Evolutionary conservation across 2,329 filamentous ascomycete genomes (phyloP).

Genomic region (Alternaria novae-zelandiae): DNA sequence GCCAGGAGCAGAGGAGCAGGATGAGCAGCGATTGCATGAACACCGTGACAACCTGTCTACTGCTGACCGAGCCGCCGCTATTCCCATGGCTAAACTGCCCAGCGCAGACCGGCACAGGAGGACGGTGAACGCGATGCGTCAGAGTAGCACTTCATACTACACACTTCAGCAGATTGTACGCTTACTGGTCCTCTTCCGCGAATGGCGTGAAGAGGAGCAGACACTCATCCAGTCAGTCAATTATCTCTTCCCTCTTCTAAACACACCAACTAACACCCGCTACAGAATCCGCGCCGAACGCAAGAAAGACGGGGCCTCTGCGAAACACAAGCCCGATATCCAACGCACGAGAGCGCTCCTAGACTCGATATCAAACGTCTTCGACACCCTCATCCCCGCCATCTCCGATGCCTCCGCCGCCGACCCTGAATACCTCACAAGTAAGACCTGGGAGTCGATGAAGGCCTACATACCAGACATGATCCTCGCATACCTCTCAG

Average conservation of each 20-base stretch:
- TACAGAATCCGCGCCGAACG: slow-evolving; percentile 18
- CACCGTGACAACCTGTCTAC: slow-evolving; percentile 27
- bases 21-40: slow-evolving; percentile 27
- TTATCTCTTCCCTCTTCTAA: not conserved
- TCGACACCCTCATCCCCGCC: slow-evolving; percentile 44
- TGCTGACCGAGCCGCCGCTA: slow-evolving; percentile 23
- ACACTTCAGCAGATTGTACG: slow-evolving; percentile 53
- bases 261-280: slow-evolving; percentile 8
- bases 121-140: slow-evolving; percentile 29
- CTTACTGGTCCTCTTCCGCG: slow-evolving; percentile 50
- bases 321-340: slow-evolving; percentile 27
- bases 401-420: slow-evolving; percentile 15
- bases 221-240: slow-evolving; percentile 43
- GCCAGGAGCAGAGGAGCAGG: slow-evolving; percentile 35
- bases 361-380: slow-evolving; percentile 46
- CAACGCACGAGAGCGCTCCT: slow-evolving; percentile 49
- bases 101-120: slow-evolving; percentile 26
- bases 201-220: slow-evolving; percentile 53
- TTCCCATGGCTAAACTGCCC: slow-evolving; percentile 27
- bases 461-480: slow-evolving; percentile 84
- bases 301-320: slow-evolving; percentile 11
- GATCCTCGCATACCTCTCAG: slow-evolving; percentile 81
- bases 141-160: slow-evolving; percentile 46
- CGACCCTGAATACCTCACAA: slow-evolving; percentile 5
- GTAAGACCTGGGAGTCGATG: slow-evolving; percentile 62